These are phyloP conservation scores for Candida orba DNA, from an alignment of 805 yeast genomes.

Conservation along the genomic window DNA sequence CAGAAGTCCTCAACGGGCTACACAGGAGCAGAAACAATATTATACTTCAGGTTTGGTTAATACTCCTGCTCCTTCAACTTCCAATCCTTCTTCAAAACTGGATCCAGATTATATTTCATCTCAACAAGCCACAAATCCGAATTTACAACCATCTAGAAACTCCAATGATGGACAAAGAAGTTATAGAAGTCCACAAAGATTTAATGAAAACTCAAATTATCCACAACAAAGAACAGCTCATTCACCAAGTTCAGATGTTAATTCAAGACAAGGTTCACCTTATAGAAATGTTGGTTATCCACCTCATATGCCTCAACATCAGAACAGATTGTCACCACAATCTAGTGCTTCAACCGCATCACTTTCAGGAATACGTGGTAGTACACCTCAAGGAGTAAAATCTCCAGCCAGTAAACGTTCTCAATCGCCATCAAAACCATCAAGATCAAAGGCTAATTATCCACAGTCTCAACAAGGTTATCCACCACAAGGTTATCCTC, in stretches of 20 bases:
- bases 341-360: slow-evolving; percentile 3
- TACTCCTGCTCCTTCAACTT: no score
- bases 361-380: slow-evolving; percentile 5
- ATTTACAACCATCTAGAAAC: no score
- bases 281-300: slow-evolving; percentile 6
- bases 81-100: no score
- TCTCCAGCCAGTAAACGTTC: slow-evolving; percentile 8
- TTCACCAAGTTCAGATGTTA: slow-evolving; percentile 1
- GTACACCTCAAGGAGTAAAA: slow-evolving; percentile 7
- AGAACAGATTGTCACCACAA: background rate
- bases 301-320: background rate
- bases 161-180: background rate
- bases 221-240: background rate
- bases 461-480: slow-evolving; percentile 11
- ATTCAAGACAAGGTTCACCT: slow-evolving; percentile 13
- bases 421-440: slow-evolving; percentile 3
- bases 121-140: no score
- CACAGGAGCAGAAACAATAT: no score
- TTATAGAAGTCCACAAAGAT: background rate
- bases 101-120: no score
- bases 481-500: slow-evolving; percentile 14
- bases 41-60: no score
- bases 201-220: background rate
- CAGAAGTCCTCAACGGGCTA: no score
- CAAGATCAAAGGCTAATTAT: background rate